Conservation (phyloP, 2,329 filamentous ascomycete species). For the Colletotrichum sansevieriae region DNA sequence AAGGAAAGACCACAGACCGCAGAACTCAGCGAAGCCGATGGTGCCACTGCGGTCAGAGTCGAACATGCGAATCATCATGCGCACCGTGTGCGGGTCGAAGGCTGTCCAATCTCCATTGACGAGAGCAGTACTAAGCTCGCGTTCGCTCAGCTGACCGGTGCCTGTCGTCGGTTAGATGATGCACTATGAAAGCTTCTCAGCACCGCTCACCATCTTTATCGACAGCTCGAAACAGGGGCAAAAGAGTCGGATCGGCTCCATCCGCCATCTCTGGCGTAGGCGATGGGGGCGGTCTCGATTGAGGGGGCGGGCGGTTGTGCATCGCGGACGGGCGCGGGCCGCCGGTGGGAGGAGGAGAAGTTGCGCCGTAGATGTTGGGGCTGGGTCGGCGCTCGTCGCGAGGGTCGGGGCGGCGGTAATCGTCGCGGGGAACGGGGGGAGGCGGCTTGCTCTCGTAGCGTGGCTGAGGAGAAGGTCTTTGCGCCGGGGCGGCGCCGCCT, state of each 20-base stretch:
- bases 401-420: slow-evolving; percentile 46
- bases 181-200: background rate
- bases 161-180: slow-evolving; percentile 56
- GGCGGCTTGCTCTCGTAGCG: slow-evolving; percentile 65
- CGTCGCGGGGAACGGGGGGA: slow-evolving; percentile 54
- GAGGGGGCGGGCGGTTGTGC: slow-evolving; percentile 66
- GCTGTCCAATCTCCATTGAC: slow-evolving; percentile 97
- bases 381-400: slow-evolving; percentile 45
- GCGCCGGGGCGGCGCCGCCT: slow-evolving; percentile 41
- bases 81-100: slow-evolving; percentile 93
- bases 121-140: slow-evolving; percentile 87
- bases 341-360: slow-evolving; percentile 64
- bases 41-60: slow-evolving; percentile 90
- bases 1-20: slow-evolving; percentile 95
- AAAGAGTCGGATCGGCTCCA: slow-evolving; percentile 77
- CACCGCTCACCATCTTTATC: slow-evolving; percentile 79
- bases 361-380: slow-evolving; percentile 57
- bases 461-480: slow-evolving; percentile 44
- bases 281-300: slow-evolving; percentile 75
- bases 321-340: slow-evolving; percentile 55
- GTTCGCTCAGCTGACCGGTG: slow-evolving; percentile 85
- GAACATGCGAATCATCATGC: slow-evolving; percentile 99
- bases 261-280: slow-evolving; percentile 63
- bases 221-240: slow-evolving; percentile 89
- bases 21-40: slow-evolving; percentile 96